Base-by-base conservation (phyloP, 176 grass and related monocot genomes). In the Ensete glaucum region DNA sequence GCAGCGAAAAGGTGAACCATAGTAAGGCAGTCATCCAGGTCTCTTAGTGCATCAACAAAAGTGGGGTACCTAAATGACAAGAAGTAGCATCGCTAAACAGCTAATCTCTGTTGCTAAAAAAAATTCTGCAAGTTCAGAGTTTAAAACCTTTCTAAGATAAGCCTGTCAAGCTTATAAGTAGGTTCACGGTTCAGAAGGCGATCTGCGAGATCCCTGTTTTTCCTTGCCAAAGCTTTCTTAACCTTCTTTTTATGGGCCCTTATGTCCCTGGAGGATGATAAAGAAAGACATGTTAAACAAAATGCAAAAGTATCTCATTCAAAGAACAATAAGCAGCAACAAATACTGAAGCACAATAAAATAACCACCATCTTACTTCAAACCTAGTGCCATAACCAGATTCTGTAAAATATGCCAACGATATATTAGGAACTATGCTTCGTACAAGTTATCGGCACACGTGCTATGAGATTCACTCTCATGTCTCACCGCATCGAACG, bases 1-100 rank as follows among this genome's bases (percentile, higher is more conserved):
- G 90, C 85, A 21, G 95, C 95, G 59, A 99, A 98, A 53, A 98
- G 73, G 84, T 98, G 94, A 58, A 94, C 95, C 95, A 99, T 89
- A 74, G 95, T 99, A 69, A 99, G 91, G 80, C 95, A 99, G 81
- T 99, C 95, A 82, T 99, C 95, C 88, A 99, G 49, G 62, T 99
- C 95, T 29, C 95, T 76, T 8, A 99, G 76, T 68, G 95, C 90
- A 89, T 99, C 95, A 76, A 99, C 73, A 84, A 94, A 99, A 2
- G 88, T 89, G 51, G 95, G 95, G 81, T 94, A 99, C 83, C 90
- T 99, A 62, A 43, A 80, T 52, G 0, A 50, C 27, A 19, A 75
- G 6, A 2, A 62, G 69, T 14, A 63, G 48, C 10, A 80, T 78
- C 51, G 53, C 52, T 26, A 53, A 72, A 22, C 8, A 17, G 0